These are phyloP conservation scores for Kentomonas sorsogonicus DNA, from an alignment of 208 protist genomes.

Conservation along the genomic window DNA sequence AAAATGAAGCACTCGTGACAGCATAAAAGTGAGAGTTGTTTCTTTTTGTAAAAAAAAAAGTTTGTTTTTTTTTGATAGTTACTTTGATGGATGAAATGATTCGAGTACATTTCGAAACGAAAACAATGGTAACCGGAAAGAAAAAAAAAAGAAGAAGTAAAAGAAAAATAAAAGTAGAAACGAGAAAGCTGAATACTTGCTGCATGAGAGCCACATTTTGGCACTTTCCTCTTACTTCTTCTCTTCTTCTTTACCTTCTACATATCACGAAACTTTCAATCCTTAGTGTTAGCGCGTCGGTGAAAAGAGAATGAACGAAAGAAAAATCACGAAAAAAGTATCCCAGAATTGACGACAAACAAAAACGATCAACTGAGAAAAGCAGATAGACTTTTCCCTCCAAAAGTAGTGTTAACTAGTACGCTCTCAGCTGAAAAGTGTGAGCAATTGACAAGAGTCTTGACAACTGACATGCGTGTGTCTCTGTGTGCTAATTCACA, in stretches of 20 bases:
- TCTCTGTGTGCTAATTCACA: background rate
- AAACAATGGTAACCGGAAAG: background rate
- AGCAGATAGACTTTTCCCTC: too few relatives aligned
- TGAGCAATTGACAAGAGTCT: background rate
- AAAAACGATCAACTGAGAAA: background rate
- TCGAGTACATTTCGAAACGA: background rate
- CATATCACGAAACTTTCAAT: too few relatives aligned
- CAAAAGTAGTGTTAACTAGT: background rate
- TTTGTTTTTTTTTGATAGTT: slow-evolving; percentile 1
- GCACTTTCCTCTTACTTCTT: background rate
- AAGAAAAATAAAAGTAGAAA: too few relatives aligned
- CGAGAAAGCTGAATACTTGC: too few relatives aligned
- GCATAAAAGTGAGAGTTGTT: too few relatives aligned
- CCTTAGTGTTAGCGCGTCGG: background rate
- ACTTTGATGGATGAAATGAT: background rate
- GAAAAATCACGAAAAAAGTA: slow-evolving; percentile 3
- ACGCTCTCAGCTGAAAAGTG: background rate
- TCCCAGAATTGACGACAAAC: background rate
- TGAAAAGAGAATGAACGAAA: background rate
- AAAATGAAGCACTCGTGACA: slow-evolving; percentile 3
- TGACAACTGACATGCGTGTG: background rate
- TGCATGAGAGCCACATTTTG: too few relatives aligned
- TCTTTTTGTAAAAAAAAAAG: background rate
- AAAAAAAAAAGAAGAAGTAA: slow-evolving; percentile 8
- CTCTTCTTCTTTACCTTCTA: slow-evolving; percentile 3